Conservation (phyloP, 768 basidiomycete species). For the Rubroboletus pulcherrimus region DNA sequence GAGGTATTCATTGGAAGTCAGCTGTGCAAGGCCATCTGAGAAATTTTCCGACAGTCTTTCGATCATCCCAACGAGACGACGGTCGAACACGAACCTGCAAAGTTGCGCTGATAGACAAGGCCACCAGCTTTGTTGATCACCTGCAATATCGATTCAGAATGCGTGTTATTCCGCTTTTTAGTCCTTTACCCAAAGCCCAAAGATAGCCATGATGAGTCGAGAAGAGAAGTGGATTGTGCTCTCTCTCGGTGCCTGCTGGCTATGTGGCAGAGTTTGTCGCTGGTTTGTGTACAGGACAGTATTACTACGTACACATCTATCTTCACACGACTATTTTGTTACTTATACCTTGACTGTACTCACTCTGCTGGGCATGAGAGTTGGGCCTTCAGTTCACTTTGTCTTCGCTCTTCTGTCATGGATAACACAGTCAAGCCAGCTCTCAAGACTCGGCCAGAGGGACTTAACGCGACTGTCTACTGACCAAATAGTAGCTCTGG, state of each 20-base stretch:
- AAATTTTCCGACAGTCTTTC: not conserved
- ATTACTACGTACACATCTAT: not conserved
- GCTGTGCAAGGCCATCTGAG: slow-evolving; percentile 83
- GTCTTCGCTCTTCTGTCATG: slow-evolving; percentile 18
- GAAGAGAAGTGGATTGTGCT: not conserved
- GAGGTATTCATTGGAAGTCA: slow-evolving; percentile 92
- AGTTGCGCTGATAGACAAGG: slow-evolving; percentile 88
- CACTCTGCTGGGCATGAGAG: slow-evolving; percentile 14
- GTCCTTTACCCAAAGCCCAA: slow-evolving; percentile 70
- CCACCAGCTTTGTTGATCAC: slow-evolving; percentile 99
- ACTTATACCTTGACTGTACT: not conserved
- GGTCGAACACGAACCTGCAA: slow-evolving; percentile 58
- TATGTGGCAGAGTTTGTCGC: not conserved
- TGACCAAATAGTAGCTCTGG: slow-evolving; percentile 48
- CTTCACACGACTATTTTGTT: slow-evolving; percentile 12
- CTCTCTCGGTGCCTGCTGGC: not conserved
- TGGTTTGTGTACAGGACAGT: not conserved
- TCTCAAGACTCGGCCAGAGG: slow-evolving; percentile 34
- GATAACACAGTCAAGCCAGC: slow-evolving; percentile 25
- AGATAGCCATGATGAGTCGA: slow-evolving; percentile 61
- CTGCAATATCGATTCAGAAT: slow-evolving; percentile 36
- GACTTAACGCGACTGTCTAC: slow-evolving; percentile 43
- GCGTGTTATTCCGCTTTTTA: not conserved
- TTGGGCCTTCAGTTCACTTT: slow-evolving; percentile 1
- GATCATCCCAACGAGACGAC: not conserved